These are phyloP conservation scores for Penicillium paneum DNA, from an alignment of 2,329 filamentous ascomycete species.

Conservation along the genomic window DNA sequence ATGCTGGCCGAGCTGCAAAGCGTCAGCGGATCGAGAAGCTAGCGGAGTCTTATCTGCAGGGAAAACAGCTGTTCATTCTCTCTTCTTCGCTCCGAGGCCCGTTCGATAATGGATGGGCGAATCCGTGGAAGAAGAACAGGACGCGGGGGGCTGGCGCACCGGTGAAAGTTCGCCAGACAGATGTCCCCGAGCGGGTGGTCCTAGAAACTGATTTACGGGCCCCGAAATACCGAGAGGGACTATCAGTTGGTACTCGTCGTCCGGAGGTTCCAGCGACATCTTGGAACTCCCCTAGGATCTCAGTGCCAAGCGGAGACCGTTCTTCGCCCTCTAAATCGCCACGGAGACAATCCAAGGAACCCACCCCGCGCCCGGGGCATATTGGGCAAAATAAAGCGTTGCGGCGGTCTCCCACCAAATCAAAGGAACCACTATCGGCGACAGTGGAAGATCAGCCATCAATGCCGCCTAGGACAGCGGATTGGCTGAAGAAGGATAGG, in stretches of 20 bases:
- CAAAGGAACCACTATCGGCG: not conserved
- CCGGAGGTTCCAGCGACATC: not conserved
- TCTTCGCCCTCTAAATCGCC: not conserved
- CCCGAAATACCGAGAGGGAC: slow-evolving; percentile 19
- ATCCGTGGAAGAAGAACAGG: slow-evolving; percentile 44
- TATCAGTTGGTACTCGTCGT: not conserved
- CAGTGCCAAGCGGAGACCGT: not conserved
- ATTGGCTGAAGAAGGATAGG: slow-evolving; percentile 33
- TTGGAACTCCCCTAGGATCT: not conserved
- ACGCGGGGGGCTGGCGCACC: not conserved
- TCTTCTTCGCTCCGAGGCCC: slow-evolving; percentile 47
- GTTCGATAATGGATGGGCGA: slow-evolving; percentile 45
- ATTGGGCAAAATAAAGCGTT: not conserved
- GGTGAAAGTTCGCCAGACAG: not conserved
- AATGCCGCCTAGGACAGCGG: not conserved
- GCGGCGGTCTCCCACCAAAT: slow-evolving; percentile 2
- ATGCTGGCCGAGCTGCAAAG: slow-evolving; percentile 34
- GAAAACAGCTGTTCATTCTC: slow-evolving; percentile 44
- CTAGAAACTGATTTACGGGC: slow-evolving; percentile 29
- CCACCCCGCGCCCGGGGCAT: not conserved
- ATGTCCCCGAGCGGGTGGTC: slow-evolving; percentile 19
- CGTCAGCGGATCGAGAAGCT: slow-evolving; percentile 43
- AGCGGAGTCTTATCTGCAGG: slow-evolving; percentile 43
- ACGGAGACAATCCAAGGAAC: not conserved
- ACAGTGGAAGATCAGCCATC: slow-evolving; percentile 2